phyloP scores from a whole-genome alignment of 164 flowering plant genomes.

The Magnolia changhungtana region DNA sequence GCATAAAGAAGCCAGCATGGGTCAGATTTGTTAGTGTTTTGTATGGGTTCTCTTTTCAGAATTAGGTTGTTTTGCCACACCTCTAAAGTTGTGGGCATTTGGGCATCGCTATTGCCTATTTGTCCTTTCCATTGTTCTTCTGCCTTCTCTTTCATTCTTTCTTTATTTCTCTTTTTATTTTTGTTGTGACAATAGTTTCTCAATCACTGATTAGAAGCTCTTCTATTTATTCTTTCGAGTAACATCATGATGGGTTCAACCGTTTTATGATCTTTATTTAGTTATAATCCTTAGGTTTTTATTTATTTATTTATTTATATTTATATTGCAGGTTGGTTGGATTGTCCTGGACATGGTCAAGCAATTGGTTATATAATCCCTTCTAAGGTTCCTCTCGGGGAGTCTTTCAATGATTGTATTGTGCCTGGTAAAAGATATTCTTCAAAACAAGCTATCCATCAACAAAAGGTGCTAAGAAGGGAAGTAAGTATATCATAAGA shows the following conservation, averaged over 20 bases:
- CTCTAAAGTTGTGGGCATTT: not conserved
- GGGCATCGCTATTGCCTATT: not conserved
- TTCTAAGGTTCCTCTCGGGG: conserved; percentile 91
- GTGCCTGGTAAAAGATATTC: conserved; percentile 90
- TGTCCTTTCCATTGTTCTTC: not conserved
- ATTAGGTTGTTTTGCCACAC: not conserved
- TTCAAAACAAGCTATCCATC: conserved; percentile 77
- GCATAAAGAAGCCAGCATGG: too few relatives aligned
- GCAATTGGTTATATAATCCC: conserved; percentile 63
- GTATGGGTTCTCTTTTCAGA: not conserved
- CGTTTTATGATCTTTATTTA: too few relatives aligned
- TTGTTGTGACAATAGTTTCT: not conserved
- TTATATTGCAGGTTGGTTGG: conserved; percentile 75
- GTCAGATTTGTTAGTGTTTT: too few relatives aligned
- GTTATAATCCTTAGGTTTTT: not conserved
- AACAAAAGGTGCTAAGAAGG: conserved; percentile 62
- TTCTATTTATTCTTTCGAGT: not conserved
- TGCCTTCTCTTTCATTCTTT: not conserved
- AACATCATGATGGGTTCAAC: not conserved
- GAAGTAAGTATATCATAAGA: conserved; percentile 37
- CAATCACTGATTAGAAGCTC: not conserved
- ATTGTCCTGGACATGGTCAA: conserved; percentile 74
- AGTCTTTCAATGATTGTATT: conserved; percentile 59
- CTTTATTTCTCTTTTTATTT: not conserved
- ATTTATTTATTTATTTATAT: not conserved